Percentiles rank a stretch among this genome's conserved stretches.
Evolutionary conservation across 2,329 filamentous ascomycete genomes (phyloP).

Genomic region (Penicillium sumatraense): DNA sequence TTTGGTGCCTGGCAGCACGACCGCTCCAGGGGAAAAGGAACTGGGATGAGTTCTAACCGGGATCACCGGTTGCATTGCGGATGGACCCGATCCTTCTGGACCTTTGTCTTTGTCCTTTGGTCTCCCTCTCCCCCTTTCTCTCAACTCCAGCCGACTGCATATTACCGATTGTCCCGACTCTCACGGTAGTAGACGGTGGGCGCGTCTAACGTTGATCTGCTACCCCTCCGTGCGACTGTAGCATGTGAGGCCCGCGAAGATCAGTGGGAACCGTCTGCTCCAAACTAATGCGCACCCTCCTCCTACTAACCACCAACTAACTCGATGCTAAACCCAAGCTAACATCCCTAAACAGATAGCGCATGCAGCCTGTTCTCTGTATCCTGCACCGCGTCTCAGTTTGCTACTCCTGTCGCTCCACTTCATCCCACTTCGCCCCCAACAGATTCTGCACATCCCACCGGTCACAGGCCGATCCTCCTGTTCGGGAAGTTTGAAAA

Average conservation of each 20-base stretch:
- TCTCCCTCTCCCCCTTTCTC: no score
- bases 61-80: conserved; percentile 14
- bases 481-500: conserved; percentile 1
- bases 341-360: neutral
- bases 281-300: neutral
- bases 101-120: neutral
- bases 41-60: neutral
- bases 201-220: conserved; percentile 1
- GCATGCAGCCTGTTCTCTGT: neutral
- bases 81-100: conserved; percentile 11
- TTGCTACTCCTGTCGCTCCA: conserved; percentile 12
- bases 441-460: conserved; percentile 10
- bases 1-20: neutral
- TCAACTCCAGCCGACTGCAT: neutral
- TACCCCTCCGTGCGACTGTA: conserved; percentile 9
- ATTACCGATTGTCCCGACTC: neutral
- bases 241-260: conserved; percentile 15
- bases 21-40: conserved; percentile 1
- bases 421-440: conserved; percentile 24
- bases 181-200: conserved; percentile 5
- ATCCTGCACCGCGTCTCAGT: neutral
- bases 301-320: neutral
- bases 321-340: conserved; percentile 1
- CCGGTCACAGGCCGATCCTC: neutral
- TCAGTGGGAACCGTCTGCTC: conserved; percentile 8